Evolutionary conservation across 495 filamentous ascomycete species (phyloP).

Genomic region (Penicillium steckii): DNA sequence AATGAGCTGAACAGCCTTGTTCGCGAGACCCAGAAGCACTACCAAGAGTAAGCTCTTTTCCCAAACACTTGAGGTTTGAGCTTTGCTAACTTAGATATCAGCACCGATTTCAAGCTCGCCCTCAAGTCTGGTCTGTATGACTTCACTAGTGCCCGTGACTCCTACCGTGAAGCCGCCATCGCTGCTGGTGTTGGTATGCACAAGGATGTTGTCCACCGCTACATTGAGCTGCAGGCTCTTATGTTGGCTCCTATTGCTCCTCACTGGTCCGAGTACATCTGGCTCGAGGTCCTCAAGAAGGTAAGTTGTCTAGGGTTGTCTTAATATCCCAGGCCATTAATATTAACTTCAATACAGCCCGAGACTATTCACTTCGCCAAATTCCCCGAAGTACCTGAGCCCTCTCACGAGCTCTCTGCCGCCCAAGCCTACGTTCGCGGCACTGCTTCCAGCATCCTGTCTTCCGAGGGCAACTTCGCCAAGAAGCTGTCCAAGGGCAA

Average conservation of each 20-base stretch:
- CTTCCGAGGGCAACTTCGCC: constrained; percentile 80
- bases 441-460: constrained; percentile 76
- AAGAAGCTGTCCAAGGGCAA: constrained; percentile 88
- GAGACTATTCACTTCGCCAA: constrained; percentile 74
- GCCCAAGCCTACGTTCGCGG: constrained; percentile 75
- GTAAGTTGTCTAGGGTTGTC: constrained; percentile 25
- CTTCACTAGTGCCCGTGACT: constrained; percentile 80
- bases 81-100: constrained; percentile 35
- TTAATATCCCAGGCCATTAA: background rate
- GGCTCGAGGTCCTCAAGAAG: constrained; percentile 83
- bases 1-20: constrained; percentile 91
- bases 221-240: constrained; percentile 84
- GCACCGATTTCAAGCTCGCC: constrained; percentile 84
- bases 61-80: background rate
- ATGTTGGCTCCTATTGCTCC: constrained; percentile 78
- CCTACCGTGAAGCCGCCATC: constrained; percentile 78
- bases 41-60: constrained; percentile 55
- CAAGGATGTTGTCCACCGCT: constrained; percentile 68
- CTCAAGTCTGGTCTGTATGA: constrained; percentile 90
- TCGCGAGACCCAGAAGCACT: constrained; percentile 69
- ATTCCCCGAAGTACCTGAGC: constrained; percentile 70
- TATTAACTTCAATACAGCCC: constrained; percentile 33
- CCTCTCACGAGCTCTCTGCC: constrained; percentile 64
- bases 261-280: constrained; percentile 94
- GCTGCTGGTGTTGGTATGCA: constrained; percentile 81